phyloP scores from a whole-genome alignment of 2,329 filamentous ascomycete genomes.

The Diplocarpon mali region DNA sequence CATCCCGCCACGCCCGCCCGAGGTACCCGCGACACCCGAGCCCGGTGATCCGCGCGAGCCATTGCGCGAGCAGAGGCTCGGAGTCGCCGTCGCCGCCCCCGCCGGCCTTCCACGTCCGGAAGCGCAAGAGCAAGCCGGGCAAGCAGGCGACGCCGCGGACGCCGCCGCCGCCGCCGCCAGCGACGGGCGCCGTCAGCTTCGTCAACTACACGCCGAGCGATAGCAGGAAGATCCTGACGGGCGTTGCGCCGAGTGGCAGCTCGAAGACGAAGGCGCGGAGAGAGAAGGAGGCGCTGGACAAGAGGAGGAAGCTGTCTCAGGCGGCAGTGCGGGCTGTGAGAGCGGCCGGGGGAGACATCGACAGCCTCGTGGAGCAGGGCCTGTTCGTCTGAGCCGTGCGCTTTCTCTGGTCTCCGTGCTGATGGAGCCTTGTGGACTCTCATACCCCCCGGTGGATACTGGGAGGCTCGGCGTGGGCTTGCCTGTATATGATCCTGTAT shows the following conservation, averaged over 20 bases:
- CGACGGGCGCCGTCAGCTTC: slow-evolving; percentile 45
- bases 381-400: slow-evolving; percentile 31
- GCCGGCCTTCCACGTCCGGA: slow-evolving; percentile 18
- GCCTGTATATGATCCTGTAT: no score
- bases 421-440: no score
- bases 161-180: slow-evolving; percentile 27
- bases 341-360: slow-evolving; percentile 58
- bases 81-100: slow-evolving; percentile 5
- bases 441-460: no score
- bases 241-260: slow-evolving; percentile 83
- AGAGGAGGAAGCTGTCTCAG: slow-evolving; percentile 56
- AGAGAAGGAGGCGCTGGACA: slow-evolving; percentile 78
- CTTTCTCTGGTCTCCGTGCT: background rate
- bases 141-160: slow-evolving; percentile 29
- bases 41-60: slow-evolving; percentile 4
- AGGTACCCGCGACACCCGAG: slow-evolving; percentile 7
- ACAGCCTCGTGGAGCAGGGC: slow-evolving; percentile 40
- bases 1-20: slow-evolving; percentile 10
- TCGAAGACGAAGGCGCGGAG: slow-evolving; percentile 90
- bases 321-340: slow-evolving; percentile 57
- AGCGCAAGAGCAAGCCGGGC: slow-evolving; percentile 15
- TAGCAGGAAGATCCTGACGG: slow-evolving; percentile 66
- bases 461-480: no score
- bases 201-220: slow-evolving; percentile 86
- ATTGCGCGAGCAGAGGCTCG: slow-evolving; percentile 10